Evolutionary conservation across 495 filamentous ascomycete species (phyloP).

Genomic region (Neurospora discreta): DNA sequence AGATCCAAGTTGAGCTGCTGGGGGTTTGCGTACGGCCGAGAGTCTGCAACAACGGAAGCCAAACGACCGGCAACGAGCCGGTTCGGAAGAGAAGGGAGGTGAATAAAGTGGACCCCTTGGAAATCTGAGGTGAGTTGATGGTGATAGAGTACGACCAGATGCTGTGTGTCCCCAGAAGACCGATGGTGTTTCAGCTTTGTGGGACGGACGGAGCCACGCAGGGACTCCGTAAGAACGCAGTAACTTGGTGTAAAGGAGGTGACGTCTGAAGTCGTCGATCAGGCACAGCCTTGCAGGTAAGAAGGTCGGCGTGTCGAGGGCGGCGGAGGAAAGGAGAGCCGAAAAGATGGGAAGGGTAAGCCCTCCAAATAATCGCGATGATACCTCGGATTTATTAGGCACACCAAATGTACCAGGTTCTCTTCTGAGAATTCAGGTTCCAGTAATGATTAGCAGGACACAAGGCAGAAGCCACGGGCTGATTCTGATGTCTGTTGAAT

Average conservation of each 20-base stretch:
- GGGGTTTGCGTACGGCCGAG: not conserved
- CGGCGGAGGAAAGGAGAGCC: not conserved
- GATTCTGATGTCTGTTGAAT: not conserved
- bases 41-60: not conserved
- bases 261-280: constrained; percentile 27
- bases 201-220: constrained; percentile 9
- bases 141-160: constrained; percentile 11
- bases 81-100: not conserved
- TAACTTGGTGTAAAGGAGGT: constrained; percentile 2
- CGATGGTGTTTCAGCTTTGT: constrained; percentile 25
- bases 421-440: not conserved
- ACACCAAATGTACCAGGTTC: not conserved
- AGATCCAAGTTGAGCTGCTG: not conserved
- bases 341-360: not conserved
- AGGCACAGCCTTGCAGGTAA: constrained; percentile 16
- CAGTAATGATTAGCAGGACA: not conserved
- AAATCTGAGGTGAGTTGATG: constrained; percentile 1
- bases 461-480: not conserved
- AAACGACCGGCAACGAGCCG: not conserved
- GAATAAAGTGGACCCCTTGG: constrained; percentile 3
- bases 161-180: constrained; percentile 7
- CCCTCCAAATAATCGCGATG: not conserved
- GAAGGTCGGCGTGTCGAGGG: not conserved
- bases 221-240: constrained; percentile 4
- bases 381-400: constrained; percentile 5